phyloP scores from a whole-genome alignment of 306 rosid species.

The Phaseolus lunatus region DNA sequence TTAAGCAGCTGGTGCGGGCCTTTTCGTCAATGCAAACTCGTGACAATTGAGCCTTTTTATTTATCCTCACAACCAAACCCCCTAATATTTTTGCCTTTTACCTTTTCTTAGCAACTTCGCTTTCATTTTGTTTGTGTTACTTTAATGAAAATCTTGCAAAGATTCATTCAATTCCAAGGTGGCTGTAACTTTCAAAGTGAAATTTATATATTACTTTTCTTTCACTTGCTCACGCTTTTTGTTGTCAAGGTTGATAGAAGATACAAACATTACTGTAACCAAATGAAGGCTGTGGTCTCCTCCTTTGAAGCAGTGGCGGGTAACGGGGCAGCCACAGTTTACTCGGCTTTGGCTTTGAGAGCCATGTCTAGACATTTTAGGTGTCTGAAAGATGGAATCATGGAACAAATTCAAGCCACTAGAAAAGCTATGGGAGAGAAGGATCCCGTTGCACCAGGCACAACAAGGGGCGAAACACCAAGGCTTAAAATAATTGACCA shows the following conservation, averaged over 20 bases:
- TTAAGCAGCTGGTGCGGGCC: conserved; percentile 58
- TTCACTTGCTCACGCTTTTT: not conserved
- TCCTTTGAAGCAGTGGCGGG: conserved; percentile 89
- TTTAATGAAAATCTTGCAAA: not conserved
- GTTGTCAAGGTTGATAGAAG: conserved; percentile 60
- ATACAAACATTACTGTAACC: conserved; percentile 84
- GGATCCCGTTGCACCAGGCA: conserved; percentile 75
- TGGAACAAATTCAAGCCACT: conserved; percentile 67
- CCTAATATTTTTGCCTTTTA: conserved; percentile 11
- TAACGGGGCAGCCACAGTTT: conserved; percentile 72
- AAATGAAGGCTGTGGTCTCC: conserved; percentile 84
- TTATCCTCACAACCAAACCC: not conserved
- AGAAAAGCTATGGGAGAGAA: conserved; percentile 87
- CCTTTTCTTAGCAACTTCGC: conserved; percentile 33
- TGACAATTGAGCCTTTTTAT: conserved; percentile 39
- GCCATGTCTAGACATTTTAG: conserved; percentile 91
- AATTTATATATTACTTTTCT: conserved; percentile 5
- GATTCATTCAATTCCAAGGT: conserved; percentile 4
- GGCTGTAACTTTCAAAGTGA: conserved; percentile 39
- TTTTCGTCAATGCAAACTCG: conserved; percentile 59
- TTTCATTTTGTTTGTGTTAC: not conserved
- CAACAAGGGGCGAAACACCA: conserved; percentile 86
- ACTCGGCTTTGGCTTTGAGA: conserved; percentile 80
- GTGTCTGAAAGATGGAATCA: conserved; percentile 79
- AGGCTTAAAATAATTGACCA: conserved; percentile 81